Conservation (phyloP, 257 asterid species). For the Lantana camara region DNA sequence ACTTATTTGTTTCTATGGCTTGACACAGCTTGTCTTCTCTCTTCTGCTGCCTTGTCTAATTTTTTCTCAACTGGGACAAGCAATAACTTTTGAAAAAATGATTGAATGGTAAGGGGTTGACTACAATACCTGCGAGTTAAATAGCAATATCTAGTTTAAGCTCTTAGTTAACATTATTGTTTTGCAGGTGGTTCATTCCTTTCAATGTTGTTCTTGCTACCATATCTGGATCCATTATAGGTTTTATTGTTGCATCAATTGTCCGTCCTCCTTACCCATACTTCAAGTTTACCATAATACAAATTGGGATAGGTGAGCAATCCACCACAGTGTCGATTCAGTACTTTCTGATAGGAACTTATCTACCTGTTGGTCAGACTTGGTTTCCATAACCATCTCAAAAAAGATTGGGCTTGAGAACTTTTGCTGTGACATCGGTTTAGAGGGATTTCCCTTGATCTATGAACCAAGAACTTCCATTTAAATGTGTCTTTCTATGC, state of each 20-base stretch:
- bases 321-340: neutral
- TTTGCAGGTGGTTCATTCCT: conserved; percentile 98
- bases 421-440: too few species aligned
- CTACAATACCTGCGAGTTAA: neutral
- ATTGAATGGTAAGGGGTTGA: conserved; percentile 59
- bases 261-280: conserved; percentile 85
- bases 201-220: conserved; percentile 78
- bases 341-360: neutral
- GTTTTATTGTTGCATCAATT: conserved; percentile 68
- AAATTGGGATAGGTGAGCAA: conserved; percentile 84
- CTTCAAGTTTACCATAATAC: conserved; percentile 87
- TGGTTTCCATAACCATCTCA: too few species aligned
- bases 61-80: conserved; percentile 95
- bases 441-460: too few species aligned
- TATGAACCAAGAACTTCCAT: too few species aligned
- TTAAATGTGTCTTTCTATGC: too few species aligned
- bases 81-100: conserved; percentile 75
- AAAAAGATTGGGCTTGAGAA: too few species aligned
- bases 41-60: conserved; percentile 95
- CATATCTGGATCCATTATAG: conserved; percentile 86
- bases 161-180: conserved; percentile 27
- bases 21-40: conserved; percentile 90
- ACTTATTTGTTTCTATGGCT: conserved; percentile 13
- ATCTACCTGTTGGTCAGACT: neutral
- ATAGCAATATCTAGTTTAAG: conserved; percentile 5